These are phyloP conservation scores for Tulasnella sp. DNA, from an alignment of 768 basidiomycete genomes.

Conservation along the genomic window DNA sequence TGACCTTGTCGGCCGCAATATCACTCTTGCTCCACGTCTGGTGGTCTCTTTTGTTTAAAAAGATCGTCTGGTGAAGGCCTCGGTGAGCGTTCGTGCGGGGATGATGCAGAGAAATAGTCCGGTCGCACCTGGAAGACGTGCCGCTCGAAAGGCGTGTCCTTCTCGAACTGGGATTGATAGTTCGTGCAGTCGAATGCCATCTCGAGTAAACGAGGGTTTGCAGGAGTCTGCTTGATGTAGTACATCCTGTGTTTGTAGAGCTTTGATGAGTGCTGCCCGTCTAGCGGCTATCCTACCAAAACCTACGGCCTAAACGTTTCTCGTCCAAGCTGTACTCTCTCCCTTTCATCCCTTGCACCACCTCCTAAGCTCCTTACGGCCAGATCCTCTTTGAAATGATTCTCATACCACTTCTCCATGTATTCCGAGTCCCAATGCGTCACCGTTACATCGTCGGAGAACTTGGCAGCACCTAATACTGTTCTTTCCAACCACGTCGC, in stretches of 20 bases:
- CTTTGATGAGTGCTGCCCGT: background rate
- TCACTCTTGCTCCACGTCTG: conserved; percentile 24
- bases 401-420: conserved; percentile 35
- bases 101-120: background rate
- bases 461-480: conserved; percentile 46
- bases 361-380: background rate
- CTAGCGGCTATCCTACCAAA: background rate
- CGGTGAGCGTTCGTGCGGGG: background rate
- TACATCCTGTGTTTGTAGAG: background rate
- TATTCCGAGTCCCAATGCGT: conserved; percentile 49
- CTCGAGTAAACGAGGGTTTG: background rate
- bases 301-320: conserved; percentile 10
- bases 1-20: conserved; percentile 24
- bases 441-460: conserved; percentile 44
- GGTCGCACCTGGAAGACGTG: conserved; percentile 28
- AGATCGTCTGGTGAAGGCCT: conserved; percentile 24
- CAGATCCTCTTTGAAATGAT: conserved; percentile 1
- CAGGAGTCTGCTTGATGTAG: conserved; percentile 19
- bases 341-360: background rate
- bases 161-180: conserved; percentile 43
- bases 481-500: conserved; percentile 41
- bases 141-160: conserved; percentile 18
- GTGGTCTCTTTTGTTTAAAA: conserved; percentile 27
- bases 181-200: conserved; percentile 40
- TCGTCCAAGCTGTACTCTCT: background rate